Base-by-base conservation (phyloP, 225 moss, liverwort and hornwort species). In the Takakia lepidozioides region DNA sequence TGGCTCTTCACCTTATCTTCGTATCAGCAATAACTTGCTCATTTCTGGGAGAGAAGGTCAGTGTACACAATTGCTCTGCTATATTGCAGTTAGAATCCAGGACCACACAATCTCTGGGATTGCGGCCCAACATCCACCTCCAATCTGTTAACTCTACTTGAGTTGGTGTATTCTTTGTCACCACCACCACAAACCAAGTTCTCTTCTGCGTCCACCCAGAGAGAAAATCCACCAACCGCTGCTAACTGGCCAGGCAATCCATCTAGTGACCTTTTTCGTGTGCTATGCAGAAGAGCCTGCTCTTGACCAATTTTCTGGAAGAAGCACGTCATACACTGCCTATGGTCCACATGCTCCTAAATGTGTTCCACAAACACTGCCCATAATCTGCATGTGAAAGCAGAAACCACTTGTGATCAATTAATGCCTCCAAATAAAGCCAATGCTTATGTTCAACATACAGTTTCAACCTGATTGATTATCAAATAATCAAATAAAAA, bases 311-410 rank as follows among this genome's bases (percentile, higher is more conserved):
- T 59, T 59, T 73, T 48, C 52, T 63, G 23, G 38, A 52, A 37
- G 57, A 82, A 50, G 68, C 75, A 23, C 68, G 78, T 18, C 84
- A 75, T 13, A 95, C 90, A 50, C 72, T 80, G 46, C 74, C 70
- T 5, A 86, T 80, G 15, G 86, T 79, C 25, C 62, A 95, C 0
- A 80, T 71, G 27, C 74, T 84, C 29, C 65, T 66, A 43, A 90
- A 95, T 84, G 55, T 80, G 82, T 65, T 82, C 82, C 65, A 95
- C 82, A 57, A 95, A 90, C 77, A 35, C 52, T 59, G 36, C 84
- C 90, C 63, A 90, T 81, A 25, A 81, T 84, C 69, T 75, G 76
- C 58, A 29, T 3, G 30, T 45, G 17, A 47, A 18, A 60, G 19
- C 19, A 32, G 6, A 27, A 46, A 18, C 56, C n/a, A n/a, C n/a